phyloP scores from a whole-genome alignment of 495 filamentous ascomycete genomes.

The Penicillium silybi region DNA sequence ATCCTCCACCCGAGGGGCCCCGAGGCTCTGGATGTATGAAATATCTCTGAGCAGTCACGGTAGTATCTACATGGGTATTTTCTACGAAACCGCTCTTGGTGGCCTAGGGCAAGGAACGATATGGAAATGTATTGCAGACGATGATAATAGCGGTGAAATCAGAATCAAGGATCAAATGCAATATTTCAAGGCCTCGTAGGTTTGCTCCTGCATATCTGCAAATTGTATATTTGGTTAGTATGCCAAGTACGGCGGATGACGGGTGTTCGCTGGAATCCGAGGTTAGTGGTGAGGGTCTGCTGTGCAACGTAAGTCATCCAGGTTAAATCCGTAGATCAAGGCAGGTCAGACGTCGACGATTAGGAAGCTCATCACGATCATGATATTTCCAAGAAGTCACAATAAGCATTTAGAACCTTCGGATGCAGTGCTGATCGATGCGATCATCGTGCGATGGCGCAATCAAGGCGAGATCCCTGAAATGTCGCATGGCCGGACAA shows the following conservation, averaged over 20 bases:
- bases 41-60: neutral
- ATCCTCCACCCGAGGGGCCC: too few relatives aligned
- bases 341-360: neutral
- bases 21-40: neutral
- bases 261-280: neutral
- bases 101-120: too few relatives aligned
- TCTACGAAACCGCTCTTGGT: neutral
- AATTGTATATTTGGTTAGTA: too few relatives aligned
- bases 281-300: neutral
- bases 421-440: slow-evolving; percentile 3
- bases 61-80: neutral
- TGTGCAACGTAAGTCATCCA: neutral
- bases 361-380: neutral
- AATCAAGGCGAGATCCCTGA: slow-evolving; percentile 2
- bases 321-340: neutral
- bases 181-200: neutral
- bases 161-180: neutral
- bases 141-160: too few relatives aligned
- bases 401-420: slow-evolving; percentile 12
- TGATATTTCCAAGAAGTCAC: neutral
- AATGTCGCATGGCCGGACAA: neutral
- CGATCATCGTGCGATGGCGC: slow-evolving; percentile 8
- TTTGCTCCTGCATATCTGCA: neutral
- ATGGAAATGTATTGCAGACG: too few relatives aligned
- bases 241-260: neutral